Percentiles rank a stretch among this genome's conserved stretches.
Conservation (phyloP, 2,329 filamentous ascomycete genomes). For the Daldinia eschscholtzii region DNA sequence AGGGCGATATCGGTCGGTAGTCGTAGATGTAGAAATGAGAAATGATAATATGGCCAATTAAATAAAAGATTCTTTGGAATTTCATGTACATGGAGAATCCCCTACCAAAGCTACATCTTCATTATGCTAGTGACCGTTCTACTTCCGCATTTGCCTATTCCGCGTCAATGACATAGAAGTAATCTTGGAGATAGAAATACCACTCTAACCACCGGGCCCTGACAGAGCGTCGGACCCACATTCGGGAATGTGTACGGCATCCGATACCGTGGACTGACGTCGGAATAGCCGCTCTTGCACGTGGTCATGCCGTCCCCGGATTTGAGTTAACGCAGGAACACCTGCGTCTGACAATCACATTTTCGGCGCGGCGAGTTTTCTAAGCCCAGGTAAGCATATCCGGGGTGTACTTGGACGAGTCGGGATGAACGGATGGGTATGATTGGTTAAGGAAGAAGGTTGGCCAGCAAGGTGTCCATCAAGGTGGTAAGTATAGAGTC, state of each 20-base stretch:
- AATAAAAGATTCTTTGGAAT: background rate
- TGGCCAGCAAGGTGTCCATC: constrained; percentile 42
- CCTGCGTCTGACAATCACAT: background rate
- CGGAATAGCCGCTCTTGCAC: constrained; percentile 30
- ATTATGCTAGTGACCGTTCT: no score
- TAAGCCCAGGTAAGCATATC: constrained; percentile 18
- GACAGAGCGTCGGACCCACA: background rate
- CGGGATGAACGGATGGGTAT: constrained; percentile 3
- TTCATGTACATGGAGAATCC: background rate
- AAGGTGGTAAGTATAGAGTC: constrained; percentile 23
- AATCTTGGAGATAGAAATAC: background rate
- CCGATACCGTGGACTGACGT: constrained; percentile 28
- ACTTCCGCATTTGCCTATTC: background rate
- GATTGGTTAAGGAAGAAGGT: constrained; percentile 35
- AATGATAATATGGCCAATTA: background rate
- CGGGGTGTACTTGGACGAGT: background rate
- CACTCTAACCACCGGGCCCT: background rate
- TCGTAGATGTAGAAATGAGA: background rate
- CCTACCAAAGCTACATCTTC: no score
- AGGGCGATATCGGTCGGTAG: background rate
- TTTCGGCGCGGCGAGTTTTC: constrained; percentile 7
- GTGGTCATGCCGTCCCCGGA: constrained; percentile 24
- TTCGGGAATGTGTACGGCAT: background rate
- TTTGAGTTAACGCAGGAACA: constrained; percentile 39
- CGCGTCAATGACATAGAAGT: background rate